Evolutionary conservation across 2,329 filamentous ascomycete species (phyloP), one percentile per base, ranked within the genome.

Genomic region (Aspergillus bombycis): DNA sequence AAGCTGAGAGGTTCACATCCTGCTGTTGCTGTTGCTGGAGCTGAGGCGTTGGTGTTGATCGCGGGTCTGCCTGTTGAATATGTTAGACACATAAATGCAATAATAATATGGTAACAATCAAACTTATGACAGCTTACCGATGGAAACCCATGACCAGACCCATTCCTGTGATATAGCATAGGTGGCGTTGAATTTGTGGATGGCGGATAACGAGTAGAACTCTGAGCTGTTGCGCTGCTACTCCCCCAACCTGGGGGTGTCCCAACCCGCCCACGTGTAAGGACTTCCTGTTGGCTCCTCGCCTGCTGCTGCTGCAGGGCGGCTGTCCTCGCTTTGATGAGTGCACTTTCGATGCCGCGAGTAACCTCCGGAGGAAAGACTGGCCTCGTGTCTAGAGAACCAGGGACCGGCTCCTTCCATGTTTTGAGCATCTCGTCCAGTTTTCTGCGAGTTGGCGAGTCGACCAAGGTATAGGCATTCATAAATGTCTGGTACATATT

Each of bases 391-490:
- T 97, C 94, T 75, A 96, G 88, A 16, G 95, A 97, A 56, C 94
- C 95, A 1, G 94, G 93, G 16, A 98, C 93, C 2, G 95, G 92
- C 73, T 97, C 92, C 79, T 97, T 98, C 95, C 95, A 99, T 0
- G 95, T 99, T 79, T 92, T 93, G 70, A 99, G 84, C 90, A 99
- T 94, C 78, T 96, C 94, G 76, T 98, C 95, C 87, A 99, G 91
- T 78, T 96, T 96, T 70, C 90, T 90, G 67, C 95, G 89, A 26
- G 94, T 93, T 64, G 86, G 85, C 67, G 87, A 86, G 72, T 97
- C 93, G 66, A 98, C 94, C 64, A 96, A 87, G 4, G 91, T 91
- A 76, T 98, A 99, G 43, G 95, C 92, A 72, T 96, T 92, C 93
- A 98, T 97, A 76, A 97, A 99, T 5, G 93, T 98, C 71, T 90